These are phyloP conservation scores for Sarocladium brachiariae DNA, from an alignment of 2,329 filamentous ascomycete genomes.

Conservation along the genomic window DNA sequence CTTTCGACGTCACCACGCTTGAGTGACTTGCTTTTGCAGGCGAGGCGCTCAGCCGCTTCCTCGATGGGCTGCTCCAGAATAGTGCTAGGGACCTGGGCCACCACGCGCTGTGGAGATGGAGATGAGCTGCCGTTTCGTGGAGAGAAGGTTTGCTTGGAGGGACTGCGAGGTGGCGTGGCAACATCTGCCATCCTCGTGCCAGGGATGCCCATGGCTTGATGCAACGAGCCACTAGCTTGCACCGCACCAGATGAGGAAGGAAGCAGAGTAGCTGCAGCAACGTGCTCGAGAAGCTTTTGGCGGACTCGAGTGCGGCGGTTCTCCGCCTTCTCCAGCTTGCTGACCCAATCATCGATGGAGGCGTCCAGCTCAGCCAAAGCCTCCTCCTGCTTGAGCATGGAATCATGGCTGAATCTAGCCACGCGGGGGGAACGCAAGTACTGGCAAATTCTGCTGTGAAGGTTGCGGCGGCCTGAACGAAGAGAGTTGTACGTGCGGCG, in stretches of 20 bases:
- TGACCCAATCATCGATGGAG: slow-evolving; percentile 75
- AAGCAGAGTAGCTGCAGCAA: slow-evolving; percentile 62
- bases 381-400: slow-evolving; percentile 73
- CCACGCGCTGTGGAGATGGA: slow-evolving; percentile 43
- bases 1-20: slow-evolving; percentile 48
- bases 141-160: slow-evolving; percentile 36
- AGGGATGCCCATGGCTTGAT: slow-evolving; percentile 34
- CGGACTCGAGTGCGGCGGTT: slow-evolving; percentile 68
- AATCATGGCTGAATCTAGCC: slow-evolving; percentile 66
- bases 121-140: slow-evolving; percentile 30
- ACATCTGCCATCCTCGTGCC: slow-evolving; percentile 32
- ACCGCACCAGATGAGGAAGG: slow-evolving; percentile 22
- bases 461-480: slow-evolving; percentile 66
- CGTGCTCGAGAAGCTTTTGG: slow-evolving; percentile 75
- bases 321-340: slow-evolving; percentile 73
- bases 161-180: slow-evolving; percentile 53
- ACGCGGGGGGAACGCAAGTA: slow-evolving; percentile 66
- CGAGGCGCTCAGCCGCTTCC: slow-evolving; percentile 28
- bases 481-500: slow-evolving; percentile 70
- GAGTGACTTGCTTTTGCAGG: slow-evolving; percentile 14
- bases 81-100: slow-evolving; percentile 48
- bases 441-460: slow-evolving; percentile 70
- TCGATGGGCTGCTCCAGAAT: slow-evolving; percentile 45
- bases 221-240: slow-evolving; percentile 32
- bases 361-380: slow-evolving; percentile 68